Conservation (phyloP, 2,329 filamentous ascomycete species). For the Epichloe gansuensis region DNA sequence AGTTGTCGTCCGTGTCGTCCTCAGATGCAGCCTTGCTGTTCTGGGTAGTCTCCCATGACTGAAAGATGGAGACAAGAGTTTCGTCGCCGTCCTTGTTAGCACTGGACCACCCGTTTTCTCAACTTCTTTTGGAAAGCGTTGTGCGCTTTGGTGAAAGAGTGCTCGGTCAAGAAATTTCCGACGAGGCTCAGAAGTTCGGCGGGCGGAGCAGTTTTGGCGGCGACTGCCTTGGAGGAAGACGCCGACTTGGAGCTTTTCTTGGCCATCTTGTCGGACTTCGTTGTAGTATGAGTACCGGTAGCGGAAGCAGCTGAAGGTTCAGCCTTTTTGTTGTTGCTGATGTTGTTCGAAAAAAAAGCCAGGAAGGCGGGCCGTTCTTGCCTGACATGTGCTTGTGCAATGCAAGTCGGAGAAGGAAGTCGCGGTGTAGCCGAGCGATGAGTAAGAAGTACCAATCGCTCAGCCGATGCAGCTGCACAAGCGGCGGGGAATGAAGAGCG, state of each 20-base stretch:
- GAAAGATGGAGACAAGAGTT: slow-evolving; percentile 38
- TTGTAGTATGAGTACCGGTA: background rate
- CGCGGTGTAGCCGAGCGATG: background rate
- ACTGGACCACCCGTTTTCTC: slow-evolving; percentile 36
- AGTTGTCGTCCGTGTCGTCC: slow-evolving; percentile 17
- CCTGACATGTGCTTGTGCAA: slow-evolving; percentile 19
- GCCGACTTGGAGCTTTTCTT: slow-evolving; percentile 19
- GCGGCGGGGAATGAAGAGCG: background rate
- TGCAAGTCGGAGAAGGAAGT: slow-evolving; percentile 4
- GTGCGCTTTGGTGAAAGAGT: slow-evolving; percentile 51
- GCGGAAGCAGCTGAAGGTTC: background rate
- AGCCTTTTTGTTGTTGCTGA: slow-evolving; percentile 8
- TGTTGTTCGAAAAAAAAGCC: slow-evolving; percentile 34
- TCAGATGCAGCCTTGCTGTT: slow-evolving; percentile 12
- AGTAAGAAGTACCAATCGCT: background rate
- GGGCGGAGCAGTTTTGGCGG: slow-evolving; percentile 29
- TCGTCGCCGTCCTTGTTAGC: slow-evolving; percentile 14
- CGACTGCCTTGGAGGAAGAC: slow-evolving; percentile 11
- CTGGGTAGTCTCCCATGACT: slow-evolving; percentile 33
- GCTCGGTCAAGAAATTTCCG: slow-evolving; percentile 51
- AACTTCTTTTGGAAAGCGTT: slow-evolving; percentile 50
- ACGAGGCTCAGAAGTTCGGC: slow-evolving; percentile 55
- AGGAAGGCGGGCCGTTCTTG: slow-evolving; percentile 23
- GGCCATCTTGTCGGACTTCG: slow-evolving; percentile 19
- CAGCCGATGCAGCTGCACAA: background rate